These are phyloP conservation scores for Vitis riparia DNA, from an alignment of 164 flowering plant species.

Conservation along the genomic window DNA sequence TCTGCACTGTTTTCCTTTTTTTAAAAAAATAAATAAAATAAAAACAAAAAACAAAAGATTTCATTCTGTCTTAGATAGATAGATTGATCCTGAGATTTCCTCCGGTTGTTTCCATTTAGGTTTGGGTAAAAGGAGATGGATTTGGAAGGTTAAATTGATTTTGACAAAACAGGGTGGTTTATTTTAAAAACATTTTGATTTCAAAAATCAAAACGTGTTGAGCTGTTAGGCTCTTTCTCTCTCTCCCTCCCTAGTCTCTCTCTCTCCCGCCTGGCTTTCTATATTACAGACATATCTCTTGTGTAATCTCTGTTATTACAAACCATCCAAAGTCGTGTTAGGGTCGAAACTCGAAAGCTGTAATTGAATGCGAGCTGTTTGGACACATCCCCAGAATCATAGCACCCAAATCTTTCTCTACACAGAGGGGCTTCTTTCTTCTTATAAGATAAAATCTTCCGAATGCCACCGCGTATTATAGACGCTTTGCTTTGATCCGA, in stretches of 20 bases:
- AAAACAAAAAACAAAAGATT: no score
- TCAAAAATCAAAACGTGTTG: conserved; percentile 53
- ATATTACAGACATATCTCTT: no score
- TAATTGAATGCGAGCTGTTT: conserved; percentile 22
- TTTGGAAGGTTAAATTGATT: no score
- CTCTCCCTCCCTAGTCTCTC: conserved; percentile 7
- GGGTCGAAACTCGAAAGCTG: conserved; percentile 22
- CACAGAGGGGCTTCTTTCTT: background rate
- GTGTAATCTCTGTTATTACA: no score
- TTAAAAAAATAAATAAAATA: no score
- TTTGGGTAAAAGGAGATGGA: no score
- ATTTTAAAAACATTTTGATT: background rate
- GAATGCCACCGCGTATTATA: conserved; percentile 18
- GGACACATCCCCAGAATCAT: conserved; percentile 6
- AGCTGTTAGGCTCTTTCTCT: conserved; percentile 37
- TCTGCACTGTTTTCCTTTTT: no score
- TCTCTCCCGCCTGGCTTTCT: background rate
- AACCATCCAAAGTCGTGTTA: no score
- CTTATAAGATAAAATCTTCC: conserved; percentile 3
- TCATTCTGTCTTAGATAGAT: no score
- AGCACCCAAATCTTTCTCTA: background rate
- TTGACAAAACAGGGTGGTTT: background rate
- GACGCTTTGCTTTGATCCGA: conserved; percentile 11
- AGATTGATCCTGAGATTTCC: no score
- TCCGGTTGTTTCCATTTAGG: no score